Evolutionary conservation across 1,284 basidiomycete genomes (phyloP), one percentile per base, ranked within the genome.

Genomic region (Meira nashicola): DNA sequence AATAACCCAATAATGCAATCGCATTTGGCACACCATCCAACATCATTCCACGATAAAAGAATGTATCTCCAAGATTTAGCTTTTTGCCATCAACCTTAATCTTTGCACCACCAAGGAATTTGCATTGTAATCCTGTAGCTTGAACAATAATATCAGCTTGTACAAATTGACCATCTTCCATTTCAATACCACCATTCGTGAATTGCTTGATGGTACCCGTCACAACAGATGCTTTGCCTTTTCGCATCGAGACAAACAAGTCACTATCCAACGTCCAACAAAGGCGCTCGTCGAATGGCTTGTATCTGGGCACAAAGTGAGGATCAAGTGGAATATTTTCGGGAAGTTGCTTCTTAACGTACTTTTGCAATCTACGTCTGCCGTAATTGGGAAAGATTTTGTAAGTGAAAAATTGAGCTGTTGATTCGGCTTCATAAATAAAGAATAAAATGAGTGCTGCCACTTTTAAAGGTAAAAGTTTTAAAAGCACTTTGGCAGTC

Each of bases 211-310:
- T 78, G 50, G 74, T 69, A 17, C 68, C 77, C 1, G 77, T 79
- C 48, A 68, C 71, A 43, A 79, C 74, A 57, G 66, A 60, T 1
- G 67, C 76, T 41, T 76, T 79, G 43, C 74, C 69, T 41, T 67
- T 57, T 39, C 74, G 58, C 0, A 79, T 64, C 7, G 67, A 63
- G 47, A 62, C 56, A 66, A 72, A 79, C 44, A 79, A 69, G 58
- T 79, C 77, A 47, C 77, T 75, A 51, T 78, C 77, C 19, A 76
- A 76, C 55, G 63, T 68, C 51, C 71, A 64, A 65, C 71, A 74
- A 28, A 79, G 61, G 28, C 77, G 65, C 66, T 79, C 77, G 55
- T 79, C 77, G 77, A 76, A 79, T 2, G 77, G 77, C 46, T 70
- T 69, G 67, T 79, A 79, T 14, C 33, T 64, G 21, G 77, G 77